Conservation (phyloP, 2,329 filamentous ascomycete species). For the Colletotrichum cordylinicola region DNA sequence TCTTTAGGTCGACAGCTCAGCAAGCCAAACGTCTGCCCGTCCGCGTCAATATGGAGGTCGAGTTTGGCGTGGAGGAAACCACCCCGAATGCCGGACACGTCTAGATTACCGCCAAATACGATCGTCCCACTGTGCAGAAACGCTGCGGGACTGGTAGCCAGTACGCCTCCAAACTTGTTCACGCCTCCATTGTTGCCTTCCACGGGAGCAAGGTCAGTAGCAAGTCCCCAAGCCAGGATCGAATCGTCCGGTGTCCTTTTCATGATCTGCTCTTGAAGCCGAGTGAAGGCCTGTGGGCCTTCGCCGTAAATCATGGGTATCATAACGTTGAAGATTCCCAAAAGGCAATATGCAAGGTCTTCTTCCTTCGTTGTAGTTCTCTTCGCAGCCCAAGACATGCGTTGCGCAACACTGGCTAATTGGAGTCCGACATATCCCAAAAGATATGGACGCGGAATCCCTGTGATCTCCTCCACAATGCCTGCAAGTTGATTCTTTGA, state of each 20-base stretch:
- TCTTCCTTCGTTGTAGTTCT: constrained; percentile 19
- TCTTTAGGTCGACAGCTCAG: not conserved
- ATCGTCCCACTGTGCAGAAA: not conserved
- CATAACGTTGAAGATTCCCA: constrained; percentile 23
- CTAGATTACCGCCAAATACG: not conserved
- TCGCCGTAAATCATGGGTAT: constrained; percentile 27
- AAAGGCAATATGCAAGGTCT: constrained; percentile 26
- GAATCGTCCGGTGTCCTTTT: constrained; percentile 21
- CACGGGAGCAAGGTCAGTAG: not conserved
- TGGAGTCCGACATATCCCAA: not conserved
- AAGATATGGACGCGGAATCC: constrained; percentile 28
- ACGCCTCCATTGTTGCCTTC: not conserved
- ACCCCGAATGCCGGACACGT: not conserved
- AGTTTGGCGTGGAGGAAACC: not conserved
- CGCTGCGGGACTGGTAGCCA: not conserved
- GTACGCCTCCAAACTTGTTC: not conserved
- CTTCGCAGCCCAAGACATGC: constrained; percentile 26
- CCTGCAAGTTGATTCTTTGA: constrained; percentile 13
- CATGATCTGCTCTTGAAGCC: constrained; percentile 25
- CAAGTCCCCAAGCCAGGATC: constrained; percentile 23
- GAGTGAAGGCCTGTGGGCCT: constrained; percentile 15
- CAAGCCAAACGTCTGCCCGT: not conserved
- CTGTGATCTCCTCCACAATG: constrained; percentile 32
- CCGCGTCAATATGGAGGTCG: not conserved
- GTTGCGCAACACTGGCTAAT: constrained; percentile 24